Conservation (phyloP, 129 eudicot species). For the Logfia minima region DNA sequence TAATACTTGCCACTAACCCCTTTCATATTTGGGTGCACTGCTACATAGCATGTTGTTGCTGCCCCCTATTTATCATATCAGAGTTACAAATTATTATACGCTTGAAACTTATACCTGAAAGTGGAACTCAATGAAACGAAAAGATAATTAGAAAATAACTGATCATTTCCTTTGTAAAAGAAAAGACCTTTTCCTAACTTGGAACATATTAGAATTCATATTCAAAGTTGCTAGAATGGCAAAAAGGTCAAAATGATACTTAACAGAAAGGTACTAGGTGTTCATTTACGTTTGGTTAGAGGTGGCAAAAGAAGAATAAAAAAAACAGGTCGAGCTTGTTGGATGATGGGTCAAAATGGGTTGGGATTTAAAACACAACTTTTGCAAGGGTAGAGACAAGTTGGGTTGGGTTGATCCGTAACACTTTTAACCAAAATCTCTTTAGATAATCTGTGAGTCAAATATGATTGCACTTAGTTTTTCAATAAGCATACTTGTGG, state of each 20-base stretch:
- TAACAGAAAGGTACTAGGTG: background rate
- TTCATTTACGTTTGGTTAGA: background rate
- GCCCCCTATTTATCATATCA: constrained; percentile 62
- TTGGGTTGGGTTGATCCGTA: background rate
- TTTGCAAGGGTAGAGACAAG: background rate
- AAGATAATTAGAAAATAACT: background rate
- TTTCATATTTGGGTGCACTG: constrained; percentile 72
- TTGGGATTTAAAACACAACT: too few relatives aligned
- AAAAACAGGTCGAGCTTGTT: background rate
- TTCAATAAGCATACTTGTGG: constrained; percentile 61
- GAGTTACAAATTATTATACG: background rate
- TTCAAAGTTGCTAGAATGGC: too few relatives aligned
- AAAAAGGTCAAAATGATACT: too few relatives aligned
- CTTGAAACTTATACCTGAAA: background rate
- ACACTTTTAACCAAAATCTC: background rate
- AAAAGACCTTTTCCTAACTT: too few relatives aligned
- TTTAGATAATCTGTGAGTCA: background rate
- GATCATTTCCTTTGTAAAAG: background rate
- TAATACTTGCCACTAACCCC: constrained; percentile 79
- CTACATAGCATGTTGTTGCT: constrained; percentile 91
- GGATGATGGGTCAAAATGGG: background rate
- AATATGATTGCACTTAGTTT: background rate
- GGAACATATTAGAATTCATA: too few relatives aligned
- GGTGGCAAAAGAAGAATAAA: background rate
- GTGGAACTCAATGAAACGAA: background rate